Conservation (phyloP, 306 rosid species). For the Geum urbanum region DNA sequence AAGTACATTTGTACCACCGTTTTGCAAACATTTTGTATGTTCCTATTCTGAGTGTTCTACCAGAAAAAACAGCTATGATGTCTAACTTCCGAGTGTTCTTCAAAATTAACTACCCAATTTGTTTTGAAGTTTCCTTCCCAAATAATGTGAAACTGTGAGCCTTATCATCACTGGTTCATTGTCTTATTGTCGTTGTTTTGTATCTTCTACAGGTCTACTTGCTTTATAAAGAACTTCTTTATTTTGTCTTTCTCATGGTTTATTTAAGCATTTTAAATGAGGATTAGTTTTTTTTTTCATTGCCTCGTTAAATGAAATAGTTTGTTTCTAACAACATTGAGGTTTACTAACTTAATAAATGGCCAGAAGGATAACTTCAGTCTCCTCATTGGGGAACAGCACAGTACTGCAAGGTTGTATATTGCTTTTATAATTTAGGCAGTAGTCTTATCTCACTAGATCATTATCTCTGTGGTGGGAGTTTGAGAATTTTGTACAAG, state of each 20-base stretch:
- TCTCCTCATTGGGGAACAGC: neutral
- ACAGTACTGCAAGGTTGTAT: too few relatives aligned
- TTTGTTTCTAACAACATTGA: neutral
- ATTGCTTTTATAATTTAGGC: too few relatives aligned
- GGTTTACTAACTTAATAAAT: neutral
- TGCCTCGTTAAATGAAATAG: neutral
- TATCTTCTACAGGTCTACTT: neutral
- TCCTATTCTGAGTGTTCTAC: neutral
- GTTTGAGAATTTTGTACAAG: neutral
- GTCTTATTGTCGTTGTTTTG: neutral
- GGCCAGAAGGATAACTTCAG: neutral
- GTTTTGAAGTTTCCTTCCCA: neutral
- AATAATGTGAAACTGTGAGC: slow-evolving; percentile 1
- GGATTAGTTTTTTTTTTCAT: neutral
- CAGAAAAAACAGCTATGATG: neutral
- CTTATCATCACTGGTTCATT: neutral
- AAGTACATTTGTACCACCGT: neutral
- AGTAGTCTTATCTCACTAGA: too few relatives aligned
- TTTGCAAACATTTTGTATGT: neutral
- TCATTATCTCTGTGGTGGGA: neutral
- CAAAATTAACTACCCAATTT: neutral
- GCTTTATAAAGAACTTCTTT: neutral
- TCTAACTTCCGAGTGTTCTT: too few relatives aligned
- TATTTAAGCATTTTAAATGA: neutral
- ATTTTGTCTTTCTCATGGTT: neutral